Percentiles rank a stretch among this genome's conserved stretches.
phyloP scores from a whole-genome alignment of 1,284 basidiomycete species.

The Ganoderma multipileum region DNA sequence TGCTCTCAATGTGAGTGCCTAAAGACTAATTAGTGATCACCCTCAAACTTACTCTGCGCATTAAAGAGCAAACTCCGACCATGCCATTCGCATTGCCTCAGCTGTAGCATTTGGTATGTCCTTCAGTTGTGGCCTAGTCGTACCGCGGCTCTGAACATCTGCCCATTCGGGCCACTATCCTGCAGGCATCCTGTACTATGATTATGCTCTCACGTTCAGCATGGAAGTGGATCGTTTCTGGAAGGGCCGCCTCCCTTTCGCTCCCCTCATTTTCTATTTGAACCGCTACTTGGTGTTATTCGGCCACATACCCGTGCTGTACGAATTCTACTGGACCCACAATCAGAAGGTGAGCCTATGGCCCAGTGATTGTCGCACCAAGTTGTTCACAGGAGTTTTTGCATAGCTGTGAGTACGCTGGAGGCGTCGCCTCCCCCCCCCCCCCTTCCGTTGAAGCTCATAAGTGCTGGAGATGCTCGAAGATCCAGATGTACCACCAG shows the following conservation, averaged over 20 bases:
- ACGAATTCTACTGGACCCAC: constrained; percentile 13
- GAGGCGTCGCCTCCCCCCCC: background rate
- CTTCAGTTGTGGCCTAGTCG: background rate
- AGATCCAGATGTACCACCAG: constrained; percentile 16
- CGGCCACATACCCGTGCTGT: constrained; percentile 9
- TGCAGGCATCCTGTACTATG: constrained; percentile 11
- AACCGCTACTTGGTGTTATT: constrained; percentile 15
- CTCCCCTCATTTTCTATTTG: constrained; percentile 19
- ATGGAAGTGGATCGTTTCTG: constrained; percentile 31
- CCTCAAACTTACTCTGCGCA: background rate
- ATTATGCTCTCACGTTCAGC: constrained; percentile 37
- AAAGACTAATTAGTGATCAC: background rate
- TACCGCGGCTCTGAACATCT: background rate
- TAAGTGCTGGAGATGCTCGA: background rate
- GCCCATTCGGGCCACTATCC: background rate
- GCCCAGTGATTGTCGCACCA: no score
- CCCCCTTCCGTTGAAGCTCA: background rate
- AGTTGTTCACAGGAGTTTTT: background rate
- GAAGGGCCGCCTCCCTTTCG: background rate
- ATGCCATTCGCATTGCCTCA: background rate
- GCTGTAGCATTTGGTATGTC: constrained; percentile 2
- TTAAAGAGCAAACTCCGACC: background rate
- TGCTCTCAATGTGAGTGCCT: background rate
- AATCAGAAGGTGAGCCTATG: background rate
- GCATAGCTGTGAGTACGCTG: constrained; percentile 1